These are phyloP conservation scores for Trichoderma sp. DNA, from an alignment of 2,329 filamentous ascomycete genomes.

Conservation along the genomic window DNA sequence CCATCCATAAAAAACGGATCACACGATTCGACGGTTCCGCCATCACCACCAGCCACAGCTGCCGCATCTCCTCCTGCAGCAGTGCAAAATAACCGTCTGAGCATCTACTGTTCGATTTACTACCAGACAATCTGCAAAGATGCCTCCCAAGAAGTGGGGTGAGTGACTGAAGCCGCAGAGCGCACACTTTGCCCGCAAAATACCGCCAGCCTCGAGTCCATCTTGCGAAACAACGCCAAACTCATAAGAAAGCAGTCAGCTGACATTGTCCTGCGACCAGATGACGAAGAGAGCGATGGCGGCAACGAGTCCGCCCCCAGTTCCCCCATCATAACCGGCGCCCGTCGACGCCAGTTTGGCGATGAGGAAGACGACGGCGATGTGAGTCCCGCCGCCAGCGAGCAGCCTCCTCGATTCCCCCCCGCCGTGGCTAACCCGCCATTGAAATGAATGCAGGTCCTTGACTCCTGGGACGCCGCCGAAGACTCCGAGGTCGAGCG, in stretches of 20 bases:
- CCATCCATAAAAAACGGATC: not conserved
- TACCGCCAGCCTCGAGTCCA: not conserved
- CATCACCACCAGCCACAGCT: not conserved
- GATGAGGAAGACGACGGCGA: slow-evolving; percentile 87
- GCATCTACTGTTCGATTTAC: not conserved
- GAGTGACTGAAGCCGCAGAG: slow-evolving; percentile 34
- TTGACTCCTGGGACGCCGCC: slow-evolving; percentile 95
- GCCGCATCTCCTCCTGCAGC: not conserved
- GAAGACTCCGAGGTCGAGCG: slow-evolving; percentile 97
- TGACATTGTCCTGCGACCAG: not conserved
- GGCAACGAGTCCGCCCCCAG: slow-evolving; percentile 40
- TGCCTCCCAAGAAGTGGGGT: slow-evolving; percentile 51
- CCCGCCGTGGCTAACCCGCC: not conserved
- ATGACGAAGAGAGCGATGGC: slow-evolving; percentile 45
- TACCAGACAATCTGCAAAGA: slow-evolving; percentile 36
- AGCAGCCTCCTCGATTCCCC: not conserved
- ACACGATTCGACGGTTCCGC: slow-evolving; percentile 11
- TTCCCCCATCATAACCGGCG: slow-evolving; percentile 45
- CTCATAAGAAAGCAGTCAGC: not conserved
- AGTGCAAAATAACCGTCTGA: not conserved
- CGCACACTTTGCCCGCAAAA: slow-evolving; percentile 16
- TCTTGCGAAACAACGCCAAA: slow-evolving; percentile 25
- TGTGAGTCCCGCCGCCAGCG: slow-evolving; percentile 53
- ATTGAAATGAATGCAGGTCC: slow-evolving; percentile 61
- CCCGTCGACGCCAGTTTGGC: slow-evolving; percentile 69